Evolutionary conservation across 2,329 filamentous ascomycete species (phyloP).

Genomic region (Mycosphaerella arachidis): DNA sequence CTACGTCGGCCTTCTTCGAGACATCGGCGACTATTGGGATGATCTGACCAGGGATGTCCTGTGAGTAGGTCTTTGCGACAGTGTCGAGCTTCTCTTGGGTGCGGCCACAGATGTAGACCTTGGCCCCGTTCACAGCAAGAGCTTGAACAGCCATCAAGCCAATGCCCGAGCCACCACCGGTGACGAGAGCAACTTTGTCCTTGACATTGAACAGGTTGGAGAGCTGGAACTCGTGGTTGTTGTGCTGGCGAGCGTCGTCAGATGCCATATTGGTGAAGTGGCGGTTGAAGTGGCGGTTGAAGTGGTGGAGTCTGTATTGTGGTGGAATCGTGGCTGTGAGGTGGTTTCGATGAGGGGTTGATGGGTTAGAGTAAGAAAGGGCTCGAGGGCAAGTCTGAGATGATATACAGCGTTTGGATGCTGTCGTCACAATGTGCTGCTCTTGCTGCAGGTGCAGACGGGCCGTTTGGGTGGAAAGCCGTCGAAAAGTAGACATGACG

Average conservation of each 20-base stretch:
- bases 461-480: neutral
- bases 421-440: conserved; percentile 5
- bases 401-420: neutral
- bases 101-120: conserved; percentile 47
- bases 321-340: neutral
- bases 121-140: conserved; percentile 38
- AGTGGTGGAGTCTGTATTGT: conserved; percentile 8
- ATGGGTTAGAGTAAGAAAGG: neutral
- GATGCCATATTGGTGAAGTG: conserved; percentile 27
- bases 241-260: conserved; percentile 23
- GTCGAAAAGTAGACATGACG: neutral
- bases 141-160: conserved; percentile 46
- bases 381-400: neutral
- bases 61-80: conserved; percentile 42
- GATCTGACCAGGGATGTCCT: conserved; percentile 44
- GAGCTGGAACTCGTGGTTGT: conserved; percentile 36
- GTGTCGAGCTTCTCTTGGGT: conserved; percentile 46
- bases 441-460: conserved; percentile 1
- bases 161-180: conserved; percentile 45
- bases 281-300: conserved; percentile 8
- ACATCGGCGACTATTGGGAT: conserved; percentile 45
- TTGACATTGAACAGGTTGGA: conserved; percentile 36
- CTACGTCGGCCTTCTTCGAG: conserved; percentile 41
- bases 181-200: conserved; percentile 40
- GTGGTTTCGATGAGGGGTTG: neutral